Evolutionary conservation across 192 early-diverging fungal species (phyloP), one percentile per base, ranked within the genome.

Genomic region (Coemansia sp.): DNA sequence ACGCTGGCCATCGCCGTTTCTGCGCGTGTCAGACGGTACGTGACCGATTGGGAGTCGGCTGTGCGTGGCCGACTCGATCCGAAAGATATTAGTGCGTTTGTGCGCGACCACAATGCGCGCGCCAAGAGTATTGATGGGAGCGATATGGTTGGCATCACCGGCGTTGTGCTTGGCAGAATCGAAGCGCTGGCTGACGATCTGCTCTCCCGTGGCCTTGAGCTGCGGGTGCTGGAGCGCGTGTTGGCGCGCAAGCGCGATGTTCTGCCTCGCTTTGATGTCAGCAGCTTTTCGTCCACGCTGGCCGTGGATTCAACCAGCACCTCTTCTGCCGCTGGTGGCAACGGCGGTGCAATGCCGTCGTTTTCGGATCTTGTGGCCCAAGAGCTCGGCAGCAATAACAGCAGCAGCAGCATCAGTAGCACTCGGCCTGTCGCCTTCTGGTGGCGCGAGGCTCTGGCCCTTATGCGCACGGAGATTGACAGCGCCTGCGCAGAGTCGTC

Each of bases 201-300:
- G 51, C 49, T 62, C 18, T 52, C 32, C 5, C 56, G 67, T 6
- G 80, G 64, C 8, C 56, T 68, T 43, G 72, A 69, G 59, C 36
- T 82, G 46, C 72, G 72, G 8, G 60, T 57, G 32, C 66, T 82
- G 19, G 80, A 77, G 22, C 71, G 76, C 48, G 80, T 74, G n/a
- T 26, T 82, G 67, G 63, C 62, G 15, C 63, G 77, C 41, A 74
- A 63, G 60, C 76, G 76, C 26, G 71, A 78, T 22, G 66, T 64
- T 26, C 45, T 72, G 41, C 66, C 66, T 16, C 52, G 73, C 49
- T 74, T 74, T 26, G 73, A 74, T 41, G 73, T 69, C 51, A 54
- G 51, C 51, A 54, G 26, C 51, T 54, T 54, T 19, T 54, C 22
- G 51, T 54, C 51, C 19, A 26, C 51, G 9, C 19, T 54, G 51